These are phyloP conservation scores for Amanita muscaria DNA, from an alignment of 768 basidiomycete genomes.

Conservation along the genomic window DNA sequence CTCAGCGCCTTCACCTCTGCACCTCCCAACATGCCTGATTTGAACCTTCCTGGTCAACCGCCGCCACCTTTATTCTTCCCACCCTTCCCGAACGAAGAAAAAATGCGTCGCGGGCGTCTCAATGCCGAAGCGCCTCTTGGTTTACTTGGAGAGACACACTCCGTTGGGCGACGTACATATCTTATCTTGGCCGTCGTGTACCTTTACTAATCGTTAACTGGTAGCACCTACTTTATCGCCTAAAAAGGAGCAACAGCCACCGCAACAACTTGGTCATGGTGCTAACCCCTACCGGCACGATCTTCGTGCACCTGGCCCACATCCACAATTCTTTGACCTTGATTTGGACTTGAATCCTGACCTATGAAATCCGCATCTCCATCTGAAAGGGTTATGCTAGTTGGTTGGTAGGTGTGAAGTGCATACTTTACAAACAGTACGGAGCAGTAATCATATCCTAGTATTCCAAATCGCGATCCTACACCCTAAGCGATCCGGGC, in stretches of 20 bases:
- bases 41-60: constrained; percentile 58
- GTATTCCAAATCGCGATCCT: too few species aligned
- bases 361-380: constrained; percentile 28
- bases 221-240: constrained; percentile 60
- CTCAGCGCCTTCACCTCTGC: constrained; percentile 83
- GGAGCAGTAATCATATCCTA: too few species aligned
- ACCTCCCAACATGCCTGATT: constrained; percentile 80
- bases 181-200: constrained; percentile 5
- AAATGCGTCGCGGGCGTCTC: constrained; percentile 76
- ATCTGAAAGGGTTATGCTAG: too few species aligned
- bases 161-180: constrained; percentile 63
- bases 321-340: constrained; percentile 62
- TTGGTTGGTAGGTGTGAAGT: too few species aligned
- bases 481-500: too few species aligned
- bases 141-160: constrained; percentile 70
- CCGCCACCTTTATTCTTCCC: constrained; percentile 80
- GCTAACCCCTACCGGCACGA: constrained; percentile 69
- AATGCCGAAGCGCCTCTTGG: constrained; percentile 77
- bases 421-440: too few species aligned
- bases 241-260: constrained; percentile 33
- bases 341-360: constrained; percentile 85
- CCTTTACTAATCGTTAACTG: constrained; percentile 10
- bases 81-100: constrained; percentile 87
- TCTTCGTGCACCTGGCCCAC: constrained; percentile 39
- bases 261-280: constrained; percentile 39